phyloP scores from a whole-genome alignment of 163 green algal species.

The Smithsoniella earleae region DNA sequence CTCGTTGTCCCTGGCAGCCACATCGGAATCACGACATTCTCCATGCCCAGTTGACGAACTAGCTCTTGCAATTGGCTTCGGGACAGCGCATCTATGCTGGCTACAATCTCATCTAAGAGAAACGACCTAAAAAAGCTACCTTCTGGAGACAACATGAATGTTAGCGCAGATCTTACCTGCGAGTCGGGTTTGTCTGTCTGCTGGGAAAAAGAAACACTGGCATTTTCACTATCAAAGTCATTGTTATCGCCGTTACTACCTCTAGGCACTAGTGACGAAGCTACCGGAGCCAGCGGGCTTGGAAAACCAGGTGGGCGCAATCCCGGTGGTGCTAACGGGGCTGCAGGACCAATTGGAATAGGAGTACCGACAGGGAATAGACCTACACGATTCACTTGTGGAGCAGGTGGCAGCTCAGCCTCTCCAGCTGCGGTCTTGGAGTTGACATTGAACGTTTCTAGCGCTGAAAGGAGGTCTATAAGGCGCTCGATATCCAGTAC shows the following conservation, averaged over 20 bases:
- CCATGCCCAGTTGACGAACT: slow-evolving; percentile 42
- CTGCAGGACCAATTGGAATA: slow-evolving; percentile 7
- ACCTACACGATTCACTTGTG: neutral
- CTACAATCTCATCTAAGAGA: slow-evolving; percentile 89
- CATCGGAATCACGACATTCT: slow-evolving; percentile 48
- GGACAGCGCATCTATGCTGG: slow-evolving; percentile 82
- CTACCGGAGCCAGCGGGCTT: neutral
- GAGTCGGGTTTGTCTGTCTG: slow-evolving; percentile 27
- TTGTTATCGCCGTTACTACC: too few species aligned
- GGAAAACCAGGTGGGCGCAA: too few species aligned
- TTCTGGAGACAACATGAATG: slow-evolving; percentile 73
- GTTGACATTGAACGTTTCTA: slow-evolving; percentile 72
- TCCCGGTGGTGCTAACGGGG: neutral
- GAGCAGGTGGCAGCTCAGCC: too few species aligned
- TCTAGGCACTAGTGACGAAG: too few species aligned
- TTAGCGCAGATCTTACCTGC: slow-evolving; percentile 61
- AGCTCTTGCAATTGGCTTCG: slow-evolving; percentile 61
- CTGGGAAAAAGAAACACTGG: too few species aligned
- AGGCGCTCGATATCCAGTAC: slow-evolving; percentile 88
- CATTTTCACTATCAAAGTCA: too few species aligned
- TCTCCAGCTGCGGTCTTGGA: slow-evolving; percentile 47
- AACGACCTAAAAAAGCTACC: slow-evolving; percentile 84
- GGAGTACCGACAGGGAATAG: neutral
- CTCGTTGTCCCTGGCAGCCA: slow-evolving; percentile 47
- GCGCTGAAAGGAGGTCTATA: slow-evolving; percentile 87